Conservation (phyloP, 2,329 filamentous ascomycete species). For the Hypoxylon sp. region DNA sequence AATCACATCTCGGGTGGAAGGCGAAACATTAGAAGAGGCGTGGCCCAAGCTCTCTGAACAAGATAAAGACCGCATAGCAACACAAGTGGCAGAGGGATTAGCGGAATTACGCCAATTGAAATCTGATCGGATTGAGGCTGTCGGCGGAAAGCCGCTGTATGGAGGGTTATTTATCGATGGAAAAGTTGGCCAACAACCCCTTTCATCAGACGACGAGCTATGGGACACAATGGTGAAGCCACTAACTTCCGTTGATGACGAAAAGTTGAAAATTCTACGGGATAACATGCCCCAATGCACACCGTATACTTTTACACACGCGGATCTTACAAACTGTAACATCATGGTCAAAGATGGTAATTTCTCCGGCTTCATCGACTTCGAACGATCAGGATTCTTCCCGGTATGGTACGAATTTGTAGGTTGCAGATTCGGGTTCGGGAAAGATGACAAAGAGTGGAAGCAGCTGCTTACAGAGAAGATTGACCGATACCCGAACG, state of each 20-base stretch:
- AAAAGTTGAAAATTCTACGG: background rate
- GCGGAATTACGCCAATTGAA: background rate
- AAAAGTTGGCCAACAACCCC: background rate
- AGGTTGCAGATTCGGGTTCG: background rate
- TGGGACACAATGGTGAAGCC: background rate
- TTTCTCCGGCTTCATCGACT: constrained; percentile 13
- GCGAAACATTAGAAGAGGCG: background rate
- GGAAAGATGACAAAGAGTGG: constrained; percentile 4
- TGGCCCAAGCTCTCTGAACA: constrained; percentile 1
- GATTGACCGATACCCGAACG: constrained; percentile 2
- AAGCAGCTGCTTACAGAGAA: constrained; percentile 7
- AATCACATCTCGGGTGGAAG: constrained; percentile 3
- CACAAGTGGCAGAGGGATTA: background rate
- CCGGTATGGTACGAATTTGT: constrained; percentile 13
- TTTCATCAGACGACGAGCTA: constrained; percentile 8
- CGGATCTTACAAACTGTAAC: constrained; percentile 1
- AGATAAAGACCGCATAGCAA: constrained; percentile 1
- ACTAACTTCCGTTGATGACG: background rate
- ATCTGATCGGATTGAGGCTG: constrained; percentile 1
- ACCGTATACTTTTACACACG: constrained; percentile 12
- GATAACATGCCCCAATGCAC: constrained; percentile 1
- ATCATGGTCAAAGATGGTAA: constrained; percentile 11
- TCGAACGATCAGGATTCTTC: constrained; percentile 8
- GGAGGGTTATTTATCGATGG: background rate
- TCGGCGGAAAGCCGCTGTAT: background rate